Evolutionary conservation across 1,139 yeast species (phyloP), one percentile per base, ranked within the genome.

Genomic region (Torulaspora globosa): DNA sequence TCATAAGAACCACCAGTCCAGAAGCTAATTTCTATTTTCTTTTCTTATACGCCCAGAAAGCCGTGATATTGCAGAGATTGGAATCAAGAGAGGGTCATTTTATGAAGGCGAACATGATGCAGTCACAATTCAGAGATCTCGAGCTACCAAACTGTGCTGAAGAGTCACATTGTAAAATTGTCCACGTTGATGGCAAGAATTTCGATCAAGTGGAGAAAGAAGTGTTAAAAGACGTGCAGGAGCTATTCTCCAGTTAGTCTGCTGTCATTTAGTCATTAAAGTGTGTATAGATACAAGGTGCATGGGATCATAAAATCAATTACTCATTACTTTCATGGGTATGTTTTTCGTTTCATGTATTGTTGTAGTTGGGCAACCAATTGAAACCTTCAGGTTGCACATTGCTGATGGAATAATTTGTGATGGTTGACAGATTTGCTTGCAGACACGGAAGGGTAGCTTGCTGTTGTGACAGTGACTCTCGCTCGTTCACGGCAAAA

Each of bases 41-140:
- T 33, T 84, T 90, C 59, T 68, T 90, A 41, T 74, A 78, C 59
- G 84, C 89, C 10, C 70, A 79, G 3, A 76, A 73, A 54, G 83
- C 80, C 8, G 84, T 76, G 54, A 74, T 89, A 41, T 53, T 76
- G 16, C 64, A 32, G 19, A 74, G 97, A 44, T 84, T 88, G 43
- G 69, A 68, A 12, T 65, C 69, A 14, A 73, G 98, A 52, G 66
- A 75, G 55, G 80, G 79, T 41, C 98, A 92, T 61, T 92, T 75
- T 65, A 90, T 92, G 96, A 88, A 88, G 58, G 73, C 83, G 3
- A 77, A 78, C 47, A 87, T 89, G 97, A 80, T 89, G 36, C 73
- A 76, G 50, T 81, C 90, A 18, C 97, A 89, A 62, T 81, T 81
- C 53, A 79, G 73, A 8, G 80, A 80, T 48, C 76, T 87, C 78